These are phyloP conservation scores for Puccinia coronata DNA, from an alignment of 1,284 basidiomycete genomes.

Conservation along the genomic window DNA sequence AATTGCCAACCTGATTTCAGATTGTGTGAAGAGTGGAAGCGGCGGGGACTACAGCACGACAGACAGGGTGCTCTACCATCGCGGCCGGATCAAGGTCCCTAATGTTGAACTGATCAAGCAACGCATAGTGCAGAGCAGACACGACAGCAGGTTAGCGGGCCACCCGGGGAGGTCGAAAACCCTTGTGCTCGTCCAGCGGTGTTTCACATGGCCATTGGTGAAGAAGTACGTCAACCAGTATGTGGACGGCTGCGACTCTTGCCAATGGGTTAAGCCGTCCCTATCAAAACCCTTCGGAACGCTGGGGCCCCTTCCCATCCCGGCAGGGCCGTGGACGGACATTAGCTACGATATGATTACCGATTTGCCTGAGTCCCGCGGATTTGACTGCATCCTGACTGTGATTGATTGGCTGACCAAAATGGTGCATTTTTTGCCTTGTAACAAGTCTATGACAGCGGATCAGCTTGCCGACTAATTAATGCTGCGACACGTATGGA, in stretches of 20 bases:
- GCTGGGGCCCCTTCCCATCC: constrained; percentile 59
- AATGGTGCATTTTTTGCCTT: not conserved
- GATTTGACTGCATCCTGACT: constrained; percentile 60
- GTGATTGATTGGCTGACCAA: not conserved
- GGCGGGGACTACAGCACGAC: too few species aligned
- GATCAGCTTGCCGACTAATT: too few species aligned
- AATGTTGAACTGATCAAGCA: too few species aligned
- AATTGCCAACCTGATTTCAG: too few species aligned
- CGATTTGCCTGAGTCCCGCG: constrained; percentile 59
- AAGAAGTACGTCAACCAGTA: not conserved
- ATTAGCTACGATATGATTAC: constrained; percentile 63
- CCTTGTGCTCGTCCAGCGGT: not conserved
- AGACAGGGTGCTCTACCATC: too few species aligned
- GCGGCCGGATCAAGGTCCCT: too few species aligned
- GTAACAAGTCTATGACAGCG: too few species aligned
- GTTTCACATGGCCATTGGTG: not conserved
- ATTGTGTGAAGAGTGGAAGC: too few species aligned
- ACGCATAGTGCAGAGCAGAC: too few species aligned
- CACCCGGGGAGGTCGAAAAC: not conserved
- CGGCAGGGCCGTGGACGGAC: constrained; percentile 59
- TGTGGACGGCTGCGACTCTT: not conserved
- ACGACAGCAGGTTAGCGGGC: too few species aligned
- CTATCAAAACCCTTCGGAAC: constrained; percentile 53
- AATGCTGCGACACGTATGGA: too few species aligned
- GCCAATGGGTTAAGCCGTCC: not conserved